phyloP scores from a whole-genome alignment of 768 basidiomycete genomes.

The Fomitopsis serialis region DNA sequence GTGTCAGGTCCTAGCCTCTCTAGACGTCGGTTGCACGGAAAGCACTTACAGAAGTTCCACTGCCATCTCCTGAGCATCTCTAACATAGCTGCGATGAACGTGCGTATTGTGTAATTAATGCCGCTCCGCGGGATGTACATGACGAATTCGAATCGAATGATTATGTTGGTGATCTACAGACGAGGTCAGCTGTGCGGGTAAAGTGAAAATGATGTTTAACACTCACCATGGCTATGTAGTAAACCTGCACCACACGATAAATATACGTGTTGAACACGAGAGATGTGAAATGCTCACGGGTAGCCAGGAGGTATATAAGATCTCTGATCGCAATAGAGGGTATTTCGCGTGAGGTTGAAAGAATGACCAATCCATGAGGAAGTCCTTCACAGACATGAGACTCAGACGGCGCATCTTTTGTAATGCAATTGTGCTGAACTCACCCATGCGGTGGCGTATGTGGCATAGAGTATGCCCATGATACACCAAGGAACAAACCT shows the following conservation, averaged over 20 bases:
- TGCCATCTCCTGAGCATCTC: slow-evolving; percentile 80
- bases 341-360: slow-evolving; percentile 51
- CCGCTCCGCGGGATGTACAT: slow-evolving; percentile 59
- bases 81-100: slow-evolving; percentile 62
- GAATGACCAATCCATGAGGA: slow-evolving; percentile 91
- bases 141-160: slow-evolving; percentile 81
- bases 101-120: slow-evolving; percentile 45
- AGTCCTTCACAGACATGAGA: slow-evolving; percentile 45
- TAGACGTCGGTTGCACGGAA: background rate
- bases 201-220: background rate
- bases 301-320: slow-evolving; percentile 64
- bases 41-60: slow-evolving; percentile 84
- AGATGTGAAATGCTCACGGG: slow-evolving; percentile 36
- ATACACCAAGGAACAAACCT: slow-evolving; percentile 69
- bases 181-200: background rate
- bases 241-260: slow-evolving; percentile 38
- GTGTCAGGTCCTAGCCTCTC: too few relatives aligned
- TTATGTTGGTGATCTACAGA: slow-evolving; percentile 57
- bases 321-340: slow-evolving; percentile 63
- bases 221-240: slow-evolving; percentile 75
- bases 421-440: too few relatives aligned
- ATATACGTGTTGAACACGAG: background rate
- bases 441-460: slow-evolving; percentile 81
- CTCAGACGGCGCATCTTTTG: background rate
- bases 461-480: slow-evolving; percentile 52